These are phyloP conservation scores for Mycena venus DNA, from an alignment of 768 basidiomycete genomes.

Conservation along the genomic window DNA sequence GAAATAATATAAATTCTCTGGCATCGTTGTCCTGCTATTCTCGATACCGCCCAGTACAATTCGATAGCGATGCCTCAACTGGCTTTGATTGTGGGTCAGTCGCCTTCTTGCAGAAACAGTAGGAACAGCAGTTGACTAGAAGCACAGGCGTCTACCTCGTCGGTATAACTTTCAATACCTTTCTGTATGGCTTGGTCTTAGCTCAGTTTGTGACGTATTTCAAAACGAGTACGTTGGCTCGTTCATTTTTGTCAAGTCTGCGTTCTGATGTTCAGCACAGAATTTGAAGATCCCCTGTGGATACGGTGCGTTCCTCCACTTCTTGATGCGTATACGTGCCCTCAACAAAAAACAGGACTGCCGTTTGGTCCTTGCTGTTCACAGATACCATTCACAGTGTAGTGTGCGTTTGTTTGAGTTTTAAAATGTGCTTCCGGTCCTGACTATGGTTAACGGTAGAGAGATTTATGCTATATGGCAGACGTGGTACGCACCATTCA, in stretches of 20 bases:
- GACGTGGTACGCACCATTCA: constrained; percentile 40
- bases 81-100: no score
- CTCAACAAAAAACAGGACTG: not conserved
- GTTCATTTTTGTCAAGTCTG: not conserved
- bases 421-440: not conserved
- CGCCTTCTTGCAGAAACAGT: no score
- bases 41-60: no score
- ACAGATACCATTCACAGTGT: constrained; percentile 54
- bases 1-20: no score
- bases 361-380: constrained; percentile 49
- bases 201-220: constrained; percentile 58
- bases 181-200: constrained; percentile 57
- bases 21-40: no score
- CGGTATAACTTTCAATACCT: constrained; percentile 47
- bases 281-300: not conserved
- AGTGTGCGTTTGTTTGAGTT: constrained; percentile 40
- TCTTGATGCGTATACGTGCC: no score
- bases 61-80: no score
- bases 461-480: constrained; percentile 51
- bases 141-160: constrained; percentile 44
- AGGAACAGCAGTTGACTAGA: no score
- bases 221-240: constrained; percentile 43
- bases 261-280: not conserved
- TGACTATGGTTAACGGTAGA: constrained; percentile 32
- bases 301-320: not conserved